Base-by-base conservation (phyloP, 169 alveolate species). In the Plasmodium gonderi region DNA sequence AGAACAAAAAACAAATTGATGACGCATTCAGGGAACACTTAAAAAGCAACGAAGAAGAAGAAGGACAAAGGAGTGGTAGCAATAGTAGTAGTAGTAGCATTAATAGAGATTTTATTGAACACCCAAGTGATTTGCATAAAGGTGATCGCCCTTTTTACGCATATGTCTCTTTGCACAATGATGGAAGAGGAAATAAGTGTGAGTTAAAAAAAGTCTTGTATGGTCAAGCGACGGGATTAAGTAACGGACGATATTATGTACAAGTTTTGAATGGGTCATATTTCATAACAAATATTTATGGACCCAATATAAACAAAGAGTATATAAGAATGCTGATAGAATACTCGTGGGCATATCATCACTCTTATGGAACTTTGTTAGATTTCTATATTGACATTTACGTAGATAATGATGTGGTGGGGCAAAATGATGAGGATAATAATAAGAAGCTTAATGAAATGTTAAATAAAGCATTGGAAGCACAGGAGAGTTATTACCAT, bases 201-300 rank as follows among this genome's bases (percentile, higher is more conserved):
- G 17, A 5, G 4, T 54, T 54, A 11, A 79, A 44, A 23, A 79
- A 79, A 29, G 44, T 79, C 1, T 14, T 79, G 44, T 60, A 79
- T 29, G 90, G 90, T 17, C 14, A 17, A 17, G 45, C n/a, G 6
- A 38, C 65, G 17, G 77, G 65, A 9, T 51, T 51, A 40, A 2
- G 23, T 11, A 31, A 49, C 2, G 90, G 90, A 11, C 20, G 33
- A 9, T 79, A 79, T 67, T 33, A n/a, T 5, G 78, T 79, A 60
- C 33, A 60, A 4, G 90, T 79, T 0, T 20, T 51, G 51, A 79
- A 79, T 38, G 90, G 76, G 26, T 49, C 65, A 17, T 79, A 79
- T 44, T 17, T 51, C 42, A 20, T 44, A 79, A 54, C 90, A 0
- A 29, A 14, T 2, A 4, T 79, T 1, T 7, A 26, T 20, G 90